Evolutionary conservation across 192 early-diverging fungal genomes (phyloP), one percentile per base, ranked within the genome.

Genomic region (Bifiguratus adelaidae): DNA sequence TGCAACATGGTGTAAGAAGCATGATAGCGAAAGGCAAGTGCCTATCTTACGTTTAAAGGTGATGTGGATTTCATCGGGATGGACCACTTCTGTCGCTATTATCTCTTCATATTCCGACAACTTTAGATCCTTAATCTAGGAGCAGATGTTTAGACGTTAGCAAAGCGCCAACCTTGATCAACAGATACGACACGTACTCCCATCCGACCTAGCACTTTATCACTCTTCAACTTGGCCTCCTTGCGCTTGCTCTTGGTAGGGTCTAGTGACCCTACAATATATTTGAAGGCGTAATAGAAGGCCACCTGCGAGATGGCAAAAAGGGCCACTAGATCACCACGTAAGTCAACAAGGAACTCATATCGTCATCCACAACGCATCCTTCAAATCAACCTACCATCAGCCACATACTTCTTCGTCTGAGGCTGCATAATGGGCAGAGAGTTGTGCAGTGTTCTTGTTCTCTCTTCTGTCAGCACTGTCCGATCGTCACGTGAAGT

Each of bases 81-180:
- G 80, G 36, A 97, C 86, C 5, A 99, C 88, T 63, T 97, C 96
- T 41, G 83, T 57, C 42, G 89, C 88, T 52, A 99, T 97, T 15
- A 91, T 80, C 56, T 84, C 78, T 65, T 99, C 96, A 60, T 97
- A 85, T 56, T 92, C 92, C 41, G 75, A 89, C 47, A 97, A 61
- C 53, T 89, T 80, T 42, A 96, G 45, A 54, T 85, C 71, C 37
- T 73, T 73, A n/a, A 61, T 44, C 66, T 74, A 46, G 12, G 9
- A 27, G 18, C 32, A 29, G 8, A 33, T 33, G 32, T 33, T 33
- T 8, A 33, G 32, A 33, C 32, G 32, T 33, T 9, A 9, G n/a
- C 8, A 33, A 33, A 33, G 32, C 32, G 32, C n/a, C 32, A 33
- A 33, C 32, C 32, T 33, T 33, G 32, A 65, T 23, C 20, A 60